phyloP scores from a whole-genome alignment of 2,329 filamentous ascomycete species.

The Ophiostoma himal-ulmi region DNA sequence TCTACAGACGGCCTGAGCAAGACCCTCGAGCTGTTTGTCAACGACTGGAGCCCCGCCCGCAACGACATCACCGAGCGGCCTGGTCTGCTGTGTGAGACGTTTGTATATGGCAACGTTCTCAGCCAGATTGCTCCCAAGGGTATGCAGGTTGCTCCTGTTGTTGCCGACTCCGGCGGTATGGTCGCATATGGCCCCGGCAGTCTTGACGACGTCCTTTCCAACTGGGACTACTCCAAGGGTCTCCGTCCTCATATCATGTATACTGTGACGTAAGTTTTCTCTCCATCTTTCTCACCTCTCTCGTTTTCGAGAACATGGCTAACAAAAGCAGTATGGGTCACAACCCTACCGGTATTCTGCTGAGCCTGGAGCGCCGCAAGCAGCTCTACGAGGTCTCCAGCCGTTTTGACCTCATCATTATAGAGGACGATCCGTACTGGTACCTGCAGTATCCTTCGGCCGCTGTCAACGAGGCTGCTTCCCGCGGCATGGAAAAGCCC shows the following conservation, averaged over 20 bases:
- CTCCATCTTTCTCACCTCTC: slow-evolving; percentile 48
- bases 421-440: slow-evolving; percentile 96
- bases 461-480: slow-evolving; percentile 45
- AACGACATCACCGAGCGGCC: slow-evolving; percentile 64
- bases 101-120: slow-evolving; percentile 72
- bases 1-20: slow-evolving; percentile 83
- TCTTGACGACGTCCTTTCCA: slow-evolving; percentile 69
- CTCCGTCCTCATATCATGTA: slow-evolving; percentile 80
- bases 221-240: slow-evolving; percentile 72
- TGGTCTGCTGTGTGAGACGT: slow-evolving; percentile 73
- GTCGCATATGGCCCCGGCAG: slow-evolving; percentile 64
- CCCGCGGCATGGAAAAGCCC: slow-evolving; percentile 36
- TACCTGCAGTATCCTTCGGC: slow-evolving; percentile 83
- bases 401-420: slow-evolving; percentile 80
- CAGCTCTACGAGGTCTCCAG: slow-evolving; percentile 76
- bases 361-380: slow-evolving; percentile 66
- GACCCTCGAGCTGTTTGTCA: slow-evolving; percentile 65
- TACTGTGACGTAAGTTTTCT: slow-evolving; percentile 53
- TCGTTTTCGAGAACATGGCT: not conserved
- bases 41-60: slow-evolving; percentile 62
- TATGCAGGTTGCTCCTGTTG: slow-evolving; percentile 66
- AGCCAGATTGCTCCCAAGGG: slow-evolving; percentile 61
- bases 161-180: slow-evolving; percentile 77
- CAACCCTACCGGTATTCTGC: slow-evolving; percentile 74
- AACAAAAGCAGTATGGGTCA: slow-evolving; percentile 56